Conservation (phyloP, 2,329 filamentous ascomycete genomes). For the Neopestalotiopsis rosae region DNA sequence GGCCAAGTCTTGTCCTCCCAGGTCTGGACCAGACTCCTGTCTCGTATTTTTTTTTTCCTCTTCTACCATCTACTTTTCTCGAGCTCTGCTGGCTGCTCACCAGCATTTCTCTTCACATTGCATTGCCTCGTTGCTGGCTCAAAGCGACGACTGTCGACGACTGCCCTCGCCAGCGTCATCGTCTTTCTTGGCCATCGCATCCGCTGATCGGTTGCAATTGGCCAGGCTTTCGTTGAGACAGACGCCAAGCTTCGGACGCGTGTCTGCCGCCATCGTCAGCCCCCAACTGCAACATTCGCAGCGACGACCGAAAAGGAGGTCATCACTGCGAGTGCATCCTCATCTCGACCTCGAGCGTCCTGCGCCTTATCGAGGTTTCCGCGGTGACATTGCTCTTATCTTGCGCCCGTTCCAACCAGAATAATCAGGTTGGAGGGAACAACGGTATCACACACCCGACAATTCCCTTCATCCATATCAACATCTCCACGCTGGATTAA, state of each 20-base stretch:
- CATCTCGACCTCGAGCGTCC: neutral
- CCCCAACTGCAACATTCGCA: neutral
- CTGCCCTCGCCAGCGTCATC: conserved; percentile 2
- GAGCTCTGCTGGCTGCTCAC: conserved; percentile 8
- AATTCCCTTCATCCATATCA: neutral
- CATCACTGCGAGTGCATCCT: neutral
- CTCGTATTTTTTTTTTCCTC: conserved; percentile 8
- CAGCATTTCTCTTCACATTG: neutral
- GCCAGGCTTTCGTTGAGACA: conserved; percentile 7
- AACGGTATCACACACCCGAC: neutral
- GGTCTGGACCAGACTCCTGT: neutral
- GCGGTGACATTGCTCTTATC: conserved; percentile 10
- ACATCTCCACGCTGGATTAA: conserved; percentile 10
- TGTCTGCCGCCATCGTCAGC: conserved; percentile 8
- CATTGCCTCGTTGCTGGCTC: conserved; percentile 12
- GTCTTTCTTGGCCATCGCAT: neutral
- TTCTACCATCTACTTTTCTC: neutral
- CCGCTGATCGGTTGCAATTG: conserved; percentile 8
- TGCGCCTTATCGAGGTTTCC: conserved; percentile 12
- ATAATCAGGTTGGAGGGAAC: neutral
- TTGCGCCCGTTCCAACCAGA: neutral
- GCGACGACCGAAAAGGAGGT: neutral
- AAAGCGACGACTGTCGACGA: conserved; percentile 3
- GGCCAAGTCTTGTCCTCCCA: conserved; percentile 16
- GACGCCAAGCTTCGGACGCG: conserved; percentile 13